Base-by-base conservation (phyloP, 768 basidiomycete species). In the Cystobasidiopsis lactophilus region DNA sequence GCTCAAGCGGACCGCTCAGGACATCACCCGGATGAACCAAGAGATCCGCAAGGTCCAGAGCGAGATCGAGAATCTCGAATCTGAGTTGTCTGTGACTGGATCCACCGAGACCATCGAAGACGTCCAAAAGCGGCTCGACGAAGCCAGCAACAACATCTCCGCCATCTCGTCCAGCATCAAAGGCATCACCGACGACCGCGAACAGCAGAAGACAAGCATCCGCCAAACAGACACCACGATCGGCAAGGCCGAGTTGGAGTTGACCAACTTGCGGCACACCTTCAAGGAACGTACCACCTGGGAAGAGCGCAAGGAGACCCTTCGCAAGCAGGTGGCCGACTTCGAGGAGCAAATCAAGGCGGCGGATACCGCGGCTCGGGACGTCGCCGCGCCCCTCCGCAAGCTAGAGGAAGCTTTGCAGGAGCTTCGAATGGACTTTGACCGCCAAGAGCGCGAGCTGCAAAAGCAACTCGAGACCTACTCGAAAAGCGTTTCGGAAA, bases 21-120 rank as follows among this genome's bases (percentile, higher is more conserved):
- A 72, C 2, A 71, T 85, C 39, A 66, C 72, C 2, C 75, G 77
- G 46, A 69, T 78, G 19, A 74, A 74, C 50, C 39, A 57, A 18
- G 70, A 70, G 45, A 54, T 60, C 21, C 61, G 61, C 30, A 66
- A 67, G 38, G 71, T 85, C 18, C 70, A 72, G 50, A 68, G 72
- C 39, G 83, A 86, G 37, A 74, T 80, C 41, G 56, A 64, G 9
- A 68, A 70, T 44, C 68, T 86, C 41, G 84, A 93, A 65, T 68
- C 69, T 44, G 76, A 81, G 44, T 72, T 98, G 16, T 68, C 73
- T 19, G 67, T 73, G 5, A 77, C 77, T 2, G 89, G 88, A 2
- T 80, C 79, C 31, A 74, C 75, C 14, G 83, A 77, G 66, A 86
- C 88, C 1, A 74, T 76, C 0, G 82, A 85, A 43, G 86, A 89